A percentile compares a stretch with the other conserved stretches of the same genome.
These are phyloP conservation scores for Leccinum broughii DNA, from an alignment of 768 basidiomycete species.

Conservation along the genomic window DNA sequence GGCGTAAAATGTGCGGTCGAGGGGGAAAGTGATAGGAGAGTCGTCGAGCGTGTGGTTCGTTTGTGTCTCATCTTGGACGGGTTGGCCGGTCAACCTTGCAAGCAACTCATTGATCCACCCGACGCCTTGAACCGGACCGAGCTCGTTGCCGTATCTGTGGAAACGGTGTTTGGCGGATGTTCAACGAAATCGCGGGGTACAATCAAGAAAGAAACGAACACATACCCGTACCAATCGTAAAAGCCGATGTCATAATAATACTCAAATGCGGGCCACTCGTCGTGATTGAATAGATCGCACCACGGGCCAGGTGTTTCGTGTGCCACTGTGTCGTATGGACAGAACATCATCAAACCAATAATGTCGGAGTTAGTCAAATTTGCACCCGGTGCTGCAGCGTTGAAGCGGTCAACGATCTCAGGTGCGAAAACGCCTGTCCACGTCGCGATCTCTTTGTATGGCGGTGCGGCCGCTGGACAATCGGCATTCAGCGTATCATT, in stretches of 20 bases:
- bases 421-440: conserved; percentile 59
- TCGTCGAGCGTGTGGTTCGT: conserved; percentile 74
- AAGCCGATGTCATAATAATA: conserved; percentile 70
- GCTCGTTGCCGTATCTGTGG: conserved; percentile 59
- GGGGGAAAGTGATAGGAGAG: conserved; percentile 68
- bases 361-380: conserved; percentile 55
- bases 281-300: conserved; percentile 60
- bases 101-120: conserved; percentile 87
- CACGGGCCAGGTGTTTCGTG: conserved; percentile 53
- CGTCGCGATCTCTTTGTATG: conserved; percentile 34
- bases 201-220: neutral
- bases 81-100: conserved; percentile 64
- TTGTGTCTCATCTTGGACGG: conserved; percentile 69
- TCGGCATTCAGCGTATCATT: conserved; percentile 75
- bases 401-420: conserved; percentile 56
- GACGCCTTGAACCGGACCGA: conserved; percentile 77
- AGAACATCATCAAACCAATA: conserved; percentile 62
- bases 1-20: conserved; percentile 62
- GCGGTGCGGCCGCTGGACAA: conserved; percentile 34
- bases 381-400: conserved; percentile 60
- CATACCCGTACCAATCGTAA: conserved; percentile 67
- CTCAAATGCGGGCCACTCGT: conserved; percentile 65
- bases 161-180: neutral
- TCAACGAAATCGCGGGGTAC: neutral
- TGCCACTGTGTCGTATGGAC: conserved; percentile 70